These are phyloP conservation scores for Dunaliella primolecta DNA, from an alignment of 139 green algal genomes.

Conservation along the genomic window DNA sequence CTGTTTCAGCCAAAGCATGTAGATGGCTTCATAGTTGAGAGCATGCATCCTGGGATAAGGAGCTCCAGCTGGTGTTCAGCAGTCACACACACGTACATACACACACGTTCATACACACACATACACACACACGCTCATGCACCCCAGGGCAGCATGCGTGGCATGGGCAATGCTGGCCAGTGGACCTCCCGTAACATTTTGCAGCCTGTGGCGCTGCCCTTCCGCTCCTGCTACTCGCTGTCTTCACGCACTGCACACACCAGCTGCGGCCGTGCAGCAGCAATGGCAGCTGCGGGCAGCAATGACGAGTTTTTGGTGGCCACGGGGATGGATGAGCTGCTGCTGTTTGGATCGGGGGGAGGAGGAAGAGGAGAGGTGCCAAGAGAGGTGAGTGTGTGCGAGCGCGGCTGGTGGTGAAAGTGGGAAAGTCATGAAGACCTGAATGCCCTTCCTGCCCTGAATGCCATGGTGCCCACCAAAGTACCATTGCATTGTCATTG, in stretches of 20 bases:
- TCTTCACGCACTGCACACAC: neutral
- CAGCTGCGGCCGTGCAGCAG: slow-evolving; percentile 1
- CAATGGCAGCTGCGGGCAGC: neutral
- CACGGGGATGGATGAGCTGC: neutral
- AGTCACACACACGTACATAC: neutral
- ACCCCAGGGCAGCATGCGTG: slow-evolving; percentile 31
- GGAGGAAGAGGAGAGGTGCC: neutral
- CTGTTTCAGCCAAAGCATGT: no score
- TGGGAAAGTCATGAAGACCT: neutral
- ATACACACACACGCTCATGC: neutral
- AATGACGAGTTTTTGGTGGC: neutral
- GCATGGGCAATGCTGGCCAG: slow-evolving; percentile 31
- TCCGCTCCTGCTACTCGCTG: slow-evolving; percentile 34
- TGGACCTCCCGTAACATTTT: slow-evolving; percentile 55
- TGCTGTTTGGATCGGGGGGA: neutral
- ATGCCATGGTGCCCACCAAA: no score
- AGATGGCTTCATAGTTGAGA: no score
- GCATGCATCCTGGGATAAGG: no score
- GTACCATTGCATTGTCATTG: no score
- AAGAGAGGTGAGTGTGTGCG: neutral
- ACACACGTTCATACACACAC: neutral
- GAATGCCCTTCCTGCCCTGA: neutral
- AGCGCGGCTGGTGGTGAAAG: neutral
- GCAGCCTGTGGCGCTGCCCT: slow-evolving; percentile 28
- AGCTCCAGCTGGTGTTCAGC: no score